Conservation (phyloP, 2,329 filamentous ascomycete genomes). For the Fusarium continuum region DNA sequence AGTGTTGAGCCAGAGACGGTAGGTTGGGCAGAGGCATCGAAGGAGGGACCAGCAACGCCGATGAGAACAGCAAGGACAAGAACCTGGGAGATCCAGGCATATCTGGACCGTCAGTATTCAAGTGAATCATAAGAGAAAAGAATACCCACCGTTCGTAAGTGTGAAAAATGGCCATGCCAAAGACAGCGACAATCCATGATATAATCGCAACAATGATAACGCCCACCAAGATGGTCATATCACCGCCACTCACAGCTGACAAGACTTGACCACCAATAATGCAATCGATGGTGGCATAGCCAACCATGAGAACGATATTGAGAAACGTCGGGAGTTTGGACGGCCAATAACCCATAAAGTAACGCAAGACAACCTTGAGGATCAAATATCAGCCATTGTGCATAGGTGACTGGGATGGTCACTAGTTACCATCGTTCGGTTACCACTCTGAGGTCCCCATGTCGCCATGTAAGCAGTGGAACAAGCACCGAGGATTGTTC, state of each 20-base stretch:
- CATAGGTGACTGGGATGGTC: too few relatives aligned
- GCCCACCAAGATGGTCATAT: slow-evolving; percentile 76
- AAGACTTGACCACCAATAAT: slow-evolving; percentile 84
- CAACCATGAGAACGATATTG: slow-evolving; percentile 71
- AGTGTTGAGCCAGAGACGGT: slow-evolving; percentile 68
- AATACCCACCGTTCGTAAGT: slow-evolving; percentile 67
- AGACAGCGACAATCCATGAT: slow-evolving; percentile 77
- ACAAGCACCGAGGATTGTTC: slow-evolving; percentile 77
- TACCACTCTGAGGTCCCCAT: slow-evolving; percentile 77
- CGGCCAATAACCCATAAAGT: slow-evolving; percentile 75
- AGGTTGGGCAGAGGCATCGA: slow-evolving; percentile 68
- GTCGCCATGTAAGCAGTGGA: slow-evolving; percentile 81
- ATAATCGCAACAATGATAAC: slow-evolving; percentile 80
- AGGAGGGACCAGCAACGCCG: slow-evolving; percentile 70
- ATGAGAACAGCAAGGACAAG: slow-evolving; percentile 78
- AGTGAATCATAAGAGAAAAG: accelerated
- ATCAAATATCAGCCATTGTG: not conserved
- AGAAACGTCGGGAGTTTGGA: slow-evolving; percentile 46
- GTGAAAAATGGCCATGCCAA: slow-evolving; percentile 65
- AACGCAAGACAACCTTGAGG: slow-evolving; percentile 69
- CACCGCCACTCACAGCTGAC: slow-evolving; percentile 71
- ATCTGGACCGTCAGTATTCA: slow-evolving; percentile 36
- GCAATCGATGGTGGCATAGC: slow-evolving; percentile 80
- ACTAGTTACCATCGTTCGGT: slow-evolving; percentile 73
- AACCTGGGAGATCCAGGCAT: slow-evolving; percentile 71